phyloP scores from a whole-genome alignment of 768 basidiomycete genomes.

The Calocera viscosa region DNA sequence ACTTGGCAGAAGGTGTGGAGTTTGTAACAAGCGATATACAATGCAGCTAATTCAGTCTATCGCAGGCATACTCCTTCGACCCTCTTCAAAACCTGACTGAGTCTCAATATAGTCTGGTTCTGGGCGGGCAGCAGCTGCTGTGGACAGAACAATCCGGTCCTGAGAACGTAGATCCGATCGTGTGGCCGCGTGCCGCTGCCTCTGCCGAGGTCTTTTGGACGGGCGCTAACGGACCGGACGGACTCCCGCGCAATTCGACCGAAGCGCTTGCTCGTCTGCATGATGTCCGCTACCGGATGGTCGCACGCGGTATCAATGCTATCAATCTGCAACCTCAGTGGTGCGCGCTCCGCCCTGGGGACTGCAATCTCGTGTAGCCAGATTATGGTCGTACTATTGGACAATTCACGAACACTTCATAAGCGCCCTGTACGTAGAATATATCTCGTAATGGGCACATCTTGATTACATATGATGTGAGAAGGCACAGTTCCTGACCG shows the following conservation, averaged over 20 bases:
- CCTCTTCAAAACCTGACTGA: conserved; percentile 45
- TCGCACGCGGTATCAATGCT: conserved; percentile 47
- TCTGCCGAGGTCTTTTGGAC: conserved; percentile 72
- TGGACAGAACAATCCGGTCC: conserved; percentile 66
- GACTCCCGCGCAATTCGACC: conserved; percentile 29
- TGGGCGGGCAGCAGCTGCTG: conserved; percentile 63
- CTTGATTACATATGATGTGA: background rate
- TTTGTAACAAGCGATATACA: conserved; percentile 1
- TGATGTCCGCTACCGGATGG: conserved; percentile 48
- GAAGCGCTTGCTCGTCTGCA: conserved; percentile 54
- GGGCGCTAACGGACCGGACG: conserved; percentile 31
- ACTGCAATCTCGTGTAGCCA: conserved; percentile 35
- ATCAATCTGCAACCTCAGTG: conserved; percentile 55
- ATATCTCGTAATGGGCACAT: background rate
- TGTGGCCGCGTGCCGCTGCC: conserved; percentile 61
- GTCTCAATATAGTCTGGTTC: conserved; percentile 41
- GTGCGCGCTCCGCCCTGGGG: conserved; percentile 53
- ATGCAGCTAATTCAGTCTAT: background rate
- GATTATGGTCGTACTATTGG: background rate
- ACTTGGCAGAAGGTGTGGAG: conserved; percentile 55
- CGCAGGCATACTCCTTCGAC: conserved; percentile 55
- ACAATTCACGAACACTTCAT: background rate
- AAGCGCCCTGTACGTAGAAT: background rate
- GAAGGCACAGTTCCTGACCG: background rate
- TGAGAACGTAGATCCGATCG: conserved; percentile 52